Percentiles rank a stretch among this genome's conserved stretches.
These are phyloP conservation scores for Paratinospora sagittata DNA, from an alignment of 164 flowering plant genomes.

Conservation along the genomic window DNA sequence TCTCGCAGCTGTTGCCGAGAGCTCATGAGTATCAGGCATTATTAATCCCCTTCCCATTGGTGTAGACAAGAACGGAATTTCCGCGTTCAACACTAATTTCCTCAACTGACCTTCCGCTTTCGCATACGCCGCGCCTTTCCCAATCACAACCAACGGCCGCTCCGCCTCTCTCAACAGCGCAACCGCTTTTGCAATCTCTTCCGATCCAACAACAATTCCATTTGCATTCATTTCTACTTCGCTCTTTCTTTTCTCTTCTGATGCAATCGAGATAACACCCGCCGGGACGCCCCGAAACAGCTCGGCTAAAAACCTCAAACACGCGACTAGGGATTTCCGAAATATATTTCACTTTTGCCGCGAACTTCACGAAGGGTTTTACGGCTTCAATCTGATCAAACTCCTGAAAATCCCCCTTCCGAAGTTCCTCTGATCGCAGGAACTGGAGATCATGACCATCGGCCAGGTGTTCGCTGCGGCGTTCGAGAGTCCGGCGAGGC, in stretches of 20 bases:
- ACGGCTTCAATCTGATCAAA: conserved; percentile 85
- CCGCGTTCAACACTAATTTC: conserved; percentile 65
- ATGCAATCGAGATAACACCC: conserved; percentile 58
- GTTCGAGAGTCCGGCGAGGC: conserved; percentile 88
- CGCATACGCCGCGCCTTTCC: conserved; percentile 85
- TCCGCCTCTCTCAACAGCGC: conserved; percentile 54
- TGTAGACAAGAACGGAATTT: conserved; percentile 91
- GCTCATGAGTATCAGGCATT: conserved; percentile 72
- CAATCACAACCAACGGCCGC: conserved; percentile 83
- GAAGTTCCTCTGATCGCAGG: conserved; percentile 69
- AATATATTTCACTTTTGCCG: conserved; percentile 51
- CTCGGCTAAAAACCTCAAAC: conserved; percentile 35
- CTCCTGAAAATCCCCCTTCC: conserved; percentile 97
- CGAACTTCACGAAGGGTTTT: conserved; percentile 64
- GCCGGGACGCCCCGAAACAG: conserved; percentile 68
- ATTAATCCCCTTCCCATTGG: conserved; percentile 96
- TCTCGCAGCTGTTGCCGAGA: conserved; percentile 86
- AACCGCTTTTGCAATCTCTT: conserved; percentile 53
- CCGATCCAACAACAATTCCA: background rate
- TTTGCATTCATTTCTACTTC: too few relatives aligned
- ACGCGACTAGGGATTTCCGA: conserved; percentile 50
- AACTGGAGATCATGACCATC: conserved; percentile 83
- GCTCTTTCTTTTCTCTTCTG: too few relatives aligned
- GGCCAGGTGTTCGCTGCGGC: conserved; percentile 79
- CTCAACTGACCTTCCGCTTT: conserved; percentile 57